Evolutionary conservation across 1,284 basidiomycete genomes (phyloP).

Genomic region (Rhodotorula sp.): DNA sequence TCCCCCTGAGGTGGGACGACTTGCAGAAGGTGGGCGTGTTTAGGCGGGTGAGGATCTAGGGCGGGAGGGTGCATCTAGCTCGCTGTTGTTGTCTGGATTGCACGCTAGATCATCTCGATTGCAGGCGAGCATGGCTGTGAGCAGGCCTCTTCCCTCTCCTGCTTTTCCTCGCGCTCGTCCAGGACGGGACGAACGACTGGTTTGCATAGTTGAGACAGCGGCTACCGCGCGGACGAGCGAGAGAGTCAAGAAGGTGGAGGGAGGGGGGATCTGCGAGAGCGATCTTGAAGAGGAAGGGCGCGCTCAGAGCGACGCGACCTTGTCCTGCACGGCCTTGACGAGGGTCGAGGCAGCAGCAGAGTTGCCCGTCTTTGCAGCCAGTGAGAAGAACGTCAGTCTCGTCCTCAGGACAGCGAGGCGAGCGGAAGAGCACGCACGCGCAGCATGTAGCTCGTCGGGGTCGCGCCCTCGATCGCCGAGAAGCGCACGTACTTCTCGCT

Average conservation of each 20-base stretch:
- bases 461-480: conserved; percentile 39
- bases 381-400: too few relatives aligned
- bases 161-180: too few relatives aligned
- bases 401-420: too few relatives aligned
- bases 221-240: neutral
- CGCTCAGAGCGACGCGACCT: conserved; percentile 20
- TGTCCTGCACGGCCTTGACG: conserved; percentile 26
- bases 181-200: neutral
- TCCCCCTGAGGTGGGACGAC: conserved; percentile 35
- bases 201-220: conserved; percentile 4
- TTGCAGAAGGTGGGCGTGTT: conserved; percentile 34
- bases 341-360: conserved; percentile 4
- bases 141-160: too few relatives aligned
- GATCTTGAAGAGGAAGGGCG: too few relatives aligned
- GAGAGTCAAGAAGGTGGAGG: neutral
- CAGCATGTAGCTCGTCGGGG: conserved; percentile 43
- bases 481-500: conserved; percentile 47
- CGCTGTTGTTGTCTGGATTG: too few relatives aligned
- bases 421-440: conserved; percentile 15
- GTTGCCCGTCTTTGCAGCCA: conserved; percentile 12
- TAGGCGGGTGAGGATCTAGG: conserved; percentile 26
- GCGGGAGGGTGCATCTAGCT: neutral
- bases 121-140: too few relatives aligned
- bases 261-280: too few relatives aligned
- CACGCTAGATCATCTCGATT: too few relatives aligned